Evolutionary conservation across 495 filamentous ascomycete genomes (phyloP).

Genomic region (Entonaema liquescens): DNA sequence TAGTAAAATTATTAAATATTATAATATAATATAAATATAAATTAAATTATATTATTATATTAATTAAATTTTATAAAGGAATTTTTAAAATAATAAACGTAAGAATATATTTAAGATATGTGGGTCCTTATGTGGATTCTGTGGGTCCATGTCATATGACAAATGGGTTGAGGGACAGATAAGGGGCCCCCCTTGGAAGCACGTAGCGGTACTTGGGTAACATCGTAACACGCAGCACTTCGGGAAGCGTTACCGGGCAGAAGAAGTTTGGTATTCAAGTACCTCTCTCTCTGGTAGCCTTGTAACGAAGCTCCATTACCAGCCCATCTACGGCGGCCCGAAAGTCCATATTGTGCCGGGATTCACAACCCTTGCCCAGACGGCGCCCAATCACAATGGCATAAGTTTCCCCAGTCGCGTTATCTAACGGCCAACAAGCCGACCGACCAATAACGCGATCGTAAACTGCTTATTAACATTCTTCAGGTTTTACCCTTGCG

Average conservation of each 20-base stretch:
- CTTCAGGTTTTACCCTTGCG: slow-evolving; percentile 28
- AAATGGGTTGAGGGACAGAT: slow-evolving; percentile 25
- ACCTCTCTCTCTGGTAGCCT: slow-evolving; percentile 5
- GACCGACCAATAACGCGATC: slow-evolving; percentile 19
- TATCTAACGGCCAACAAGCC: slow-evolving; percentile 33
- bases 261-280: slow-evolving; percentile 16
- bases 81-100: too few relatives aligned
- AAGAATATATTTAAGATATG: too few relatives aligned
- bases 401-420: slow-evolving; percentile 34
- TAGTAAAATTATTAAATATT: too few relatives aligned
- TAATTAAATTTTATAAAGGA: too few relatives aligned
- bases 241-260: slow-evolving; percentile 41
- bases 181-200: slow-evolving; percentile 8
- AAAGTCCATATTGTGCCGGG: slow-evolving; percentile 46
- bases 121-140: too few relatives aligned
- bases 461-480: slow-evolving; percentile 23
- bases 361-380: slow-evolving; percentile 27
- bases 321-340: slow-evolving; percentile 39
- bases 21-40: too few relatives aligned
- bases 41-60: too few relatives aligned
- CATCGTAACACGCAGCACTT: slow-evolving; percentile 34
- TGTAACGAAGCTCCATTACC: neutral
- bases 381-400: slow-evolving; percentile 20
- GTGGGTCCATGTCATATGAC: too few relatives aligned
- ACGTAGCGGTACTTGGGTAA: slow-evolving; percentile 37